phyloP scores from a whole-genome alignment of 352 stramenopile genomes.

The Globisporangium megalacanthum region DNA sequence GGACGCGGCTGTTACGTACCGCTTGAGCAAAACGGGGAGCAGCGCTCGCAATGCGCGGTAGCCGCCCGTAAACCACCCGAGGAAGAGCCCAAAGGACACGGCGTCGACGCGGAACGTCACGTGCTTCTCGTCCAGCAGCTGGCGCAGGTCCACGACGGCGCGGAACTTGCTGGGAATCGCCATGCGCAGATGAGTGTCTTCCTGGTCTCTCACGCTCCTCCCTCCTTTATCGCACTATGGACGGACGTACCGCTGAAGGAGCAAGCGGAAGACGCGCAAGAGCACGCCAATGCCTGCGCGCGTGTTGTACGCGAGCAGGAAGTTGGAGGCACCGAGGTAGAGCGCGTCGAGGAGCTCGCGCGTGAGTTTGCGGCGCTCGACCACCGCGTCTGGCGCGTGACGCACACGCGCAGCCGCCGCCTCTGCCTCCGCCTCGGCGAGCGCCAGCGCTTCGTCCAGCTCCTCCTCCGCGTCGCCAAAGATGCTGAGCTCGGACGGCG shows the following conservation, averaged over 20 bases:
- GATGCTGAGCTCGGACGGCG: too few species aligned
- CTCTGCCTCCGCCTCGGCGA: too few species aligned
- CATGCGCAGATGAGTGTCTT: too few species aligned
- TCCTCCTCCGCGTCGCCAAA: too few species aligned
- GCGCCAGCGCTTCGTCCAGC: too few species aligned
- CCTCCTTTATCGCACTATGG: too few species aligned
- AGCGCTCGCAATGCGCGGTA: conserved; percentile 61
- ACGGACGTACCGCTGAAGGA: conserved; percentile 54
- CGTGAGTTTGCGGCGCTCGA: conserved; percentile 29
- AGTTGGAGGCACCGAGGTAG: conserved; percentile 75
- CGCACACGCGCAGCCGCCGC: too few species aligned
- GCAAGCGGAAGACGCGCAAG: conserved; percentile 60
- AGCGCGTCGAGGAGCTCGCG: conserved; percentile 66
- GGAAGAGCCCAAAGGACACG: conserved; percentile 80
- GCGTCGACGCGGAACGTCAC: conserved; percentile 79
- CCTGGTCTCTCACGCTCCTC: too few species aligned
- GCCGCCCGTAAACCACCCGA: conserved; percentile 79
- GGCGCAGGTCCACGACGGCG: conserved; percentile 40
- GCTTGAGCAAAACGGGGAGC: conserved; percentile 39
- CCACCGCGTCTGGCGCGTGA: too few species aligned
- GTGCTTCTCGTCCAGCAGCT: conserved; percentile 72
- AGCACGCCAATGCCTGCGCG: conserved; percentile 72
- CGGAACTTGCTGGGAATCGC: too few species aligned
- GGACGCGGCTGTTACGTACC: too few species aligned
- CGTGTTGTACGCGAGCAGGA: conserved; percentile 84